phyloP scores from a whole-genome alignment of 192 early-diverging fungal genomes.

The Backusella tuberculispora region DNA sequence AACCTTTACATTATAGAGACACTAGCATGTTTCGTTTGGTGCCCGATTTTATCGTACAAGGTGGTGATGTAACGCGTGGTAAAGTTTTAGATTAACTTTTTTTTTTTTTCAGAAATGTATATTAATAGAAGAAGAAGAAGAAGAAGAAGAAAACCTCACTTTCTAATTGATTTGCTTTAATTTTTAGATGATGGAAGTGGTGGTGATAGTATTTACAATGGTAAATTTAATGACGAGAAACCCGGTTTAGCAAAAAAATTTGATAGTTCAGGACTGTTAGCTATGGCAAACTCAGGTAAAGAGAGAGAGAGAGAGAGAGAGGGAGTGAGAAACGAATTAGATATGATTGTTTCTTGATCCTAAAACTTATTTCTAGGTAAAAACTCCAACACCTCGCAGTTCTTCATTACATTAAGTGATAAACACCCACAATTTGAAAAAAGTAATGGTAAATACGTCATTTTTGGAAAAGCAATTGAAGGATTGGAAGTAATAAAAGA shows the following conservation, averaged over 20 bases:
- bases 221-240: conserved; percentile 63
- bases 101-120: neutral
- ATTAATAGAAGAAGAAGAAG: neutral
- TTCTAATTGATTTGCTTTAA: neutral
- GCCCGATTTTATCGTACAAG: conserved; percentile 43
- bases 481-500: conserved; percentile 58
- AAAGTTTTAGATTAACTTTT: neutral
- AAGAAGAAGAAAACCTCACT: too few relatives aligned
- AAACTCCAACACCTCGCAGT: conserved; percentile 70
- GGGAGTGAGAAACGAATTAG: too few relatives aligned
- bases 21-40: conserved; percentile 43
- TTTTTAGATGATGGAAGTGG: conserved; percentile 48
- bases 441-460: conserved; percentile 65
- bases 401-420: conserved; percentile 50
- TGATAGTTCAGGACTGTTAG: conserved; percentile 29
- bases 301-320: too few relatives aligned
- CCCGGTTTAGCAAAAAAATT: conserved; percentile 37
- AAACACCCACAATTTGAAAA: conserved; percentile 35
- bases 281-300: conserved; percentile 66
- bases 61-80: conserved; percentile 49
- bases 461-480: conserved; percentile 66
- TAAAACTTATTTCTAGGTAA: conserved; percentile 15
- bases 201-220: conserved; percentile 63
- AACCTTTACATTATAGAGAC: conserved; percentile 36
- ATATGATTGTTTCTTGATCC: neutral